Conservation (phyloP, 352 stramenopile genomes). For the Elongisporangium senticosum region DNA sequence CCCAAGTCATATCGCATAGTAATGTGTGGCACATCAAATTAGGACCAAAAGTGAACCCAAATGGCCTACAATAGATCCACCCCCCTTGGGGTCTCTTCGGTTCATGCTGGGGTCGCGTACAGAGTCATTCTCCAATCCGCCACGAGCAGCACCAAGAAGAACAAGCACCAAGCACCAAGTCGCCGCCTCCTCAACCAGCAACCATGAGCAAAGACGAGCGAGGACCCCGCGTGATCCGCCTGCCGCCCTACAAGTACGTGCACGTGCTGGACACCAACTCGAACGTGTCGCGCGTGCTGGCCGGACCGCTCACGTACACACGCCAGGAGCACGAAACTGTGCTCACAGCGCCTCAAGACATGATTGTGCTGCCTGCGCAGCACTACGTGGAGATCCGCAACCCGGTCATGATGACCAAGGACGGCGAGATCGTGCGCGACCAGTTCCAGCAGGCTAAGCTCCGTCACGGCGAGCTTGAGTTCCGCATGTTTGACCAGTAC, state of each 20-base stretch:
- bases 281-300: slow-evolving; percentile 77
- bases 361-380: slow-evolving; percentile 74
- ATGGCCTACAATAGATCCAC: too few species aligned
- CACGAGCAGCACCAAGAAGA: not conserved
- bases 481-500: slow-evolving; percentile 69
- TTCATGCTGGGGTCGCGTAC: not conserved
- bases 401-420: slow-evolving; percentile 43
- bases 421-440: slow-evolving; percentile 51
- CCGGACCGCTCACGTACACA: slow-evolving; percentile 71
- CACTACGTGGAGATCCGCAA: slow-evolving; percentile 77
- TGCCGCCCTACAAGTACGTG: slow-evolving; percentile 79
- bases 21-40: not conserved
- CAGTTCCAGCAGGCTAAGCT: slow-evolving; percentile 73
- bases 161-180: not conserved
- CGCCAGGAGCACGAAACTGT: slow-evolving; percentile 77
- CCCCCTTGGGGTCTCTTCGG: too few species aligned
- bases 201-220: slow-evolving; percentile 18
- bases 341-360: slow-evolving; percentile 49
- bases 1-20: slow-evolving; percentile 2
- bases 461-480: slow-evolving; percentile 71
- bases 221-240: slow-evolving; percentile 63
- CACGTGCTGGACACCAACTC: slow-evolving; percentile 84
- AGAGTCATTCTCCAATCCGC: slow-evolving; percentile 10
- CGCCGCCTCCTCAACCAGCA: slow-evolving; percentile 8
- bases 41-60: not conserved